Evolutionary conservation across 1,284 basidiomycete genomes (phyloP).

Genomic region (Xerocomus tenax): DNA sequence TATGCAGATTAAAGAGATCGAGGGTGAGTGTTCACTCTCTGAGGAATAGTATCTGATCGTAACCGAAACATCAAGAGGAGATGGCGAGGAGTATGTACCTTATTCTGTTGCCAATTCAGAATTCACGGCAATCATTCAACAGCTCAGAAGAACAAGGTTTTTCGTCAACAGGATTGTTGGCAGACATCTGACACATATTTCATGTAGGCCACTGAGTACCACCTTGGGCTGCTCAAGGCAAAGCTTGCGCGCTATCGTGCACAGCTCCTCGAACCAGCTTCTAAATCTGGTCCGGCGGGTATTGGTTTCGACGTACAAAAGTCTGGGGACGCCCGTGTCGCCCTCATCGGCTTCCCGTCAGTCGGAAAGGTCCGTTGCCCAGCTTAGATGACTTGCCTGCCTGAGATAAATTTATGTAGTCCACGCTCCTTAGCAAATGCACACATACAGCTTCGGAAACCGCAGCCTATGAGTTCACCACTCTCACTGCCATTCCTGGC

Average conservation of each 20-base stretch:
- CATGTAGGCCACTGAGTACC: conserved; percentile 82
- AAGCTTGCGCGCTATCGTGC: conserved; percentile 88
- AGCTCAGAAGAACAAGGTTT: conserved; percentile 89
- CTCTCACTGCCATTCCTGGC: conserved; percentile 88
- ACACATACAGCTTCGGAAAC: conserved; percentile 86
- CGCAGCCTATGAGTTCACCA: conserved; percentile 95
- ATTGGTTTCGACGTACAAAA: conserved; percentile 92
- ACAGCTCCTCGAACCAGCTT: conserved; percentile 77
- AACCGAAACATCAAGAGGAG: conserved; percentile 56
- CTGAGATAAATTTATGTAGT: conserved; percentile 40
- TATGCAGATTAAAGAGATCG: conserved; percentile 80
- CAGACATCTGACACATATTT: conserved; percentile 15
- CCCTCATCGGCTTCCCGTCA: conserved; percentile 89
- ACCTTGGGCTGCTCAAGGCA: conserved; percentile 81
- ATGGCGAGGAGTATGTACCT: conserved; percentile 66
- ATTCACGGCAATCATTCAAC: conserved; percentile 8
- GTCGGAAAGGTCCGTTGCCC: conserved; percentile 67
- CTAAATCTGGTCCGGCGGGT: conserved; percentile 74
- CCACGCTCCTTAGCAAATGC: conserved; percentile 84
- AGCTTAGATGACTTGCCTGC: neutral
- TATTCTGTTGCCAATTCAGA: conserved; percentile 1
- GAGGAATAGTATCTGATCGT: conserved; percentile 10
- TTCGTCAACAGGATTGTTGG: neutral
- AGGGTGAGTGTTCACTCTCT: conserved; percentile 48
- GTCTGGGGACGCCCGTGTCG: conserved; percentile 87